Conservation (phyloP, 75 land plant species). For the Pinus taeda region DNA sequence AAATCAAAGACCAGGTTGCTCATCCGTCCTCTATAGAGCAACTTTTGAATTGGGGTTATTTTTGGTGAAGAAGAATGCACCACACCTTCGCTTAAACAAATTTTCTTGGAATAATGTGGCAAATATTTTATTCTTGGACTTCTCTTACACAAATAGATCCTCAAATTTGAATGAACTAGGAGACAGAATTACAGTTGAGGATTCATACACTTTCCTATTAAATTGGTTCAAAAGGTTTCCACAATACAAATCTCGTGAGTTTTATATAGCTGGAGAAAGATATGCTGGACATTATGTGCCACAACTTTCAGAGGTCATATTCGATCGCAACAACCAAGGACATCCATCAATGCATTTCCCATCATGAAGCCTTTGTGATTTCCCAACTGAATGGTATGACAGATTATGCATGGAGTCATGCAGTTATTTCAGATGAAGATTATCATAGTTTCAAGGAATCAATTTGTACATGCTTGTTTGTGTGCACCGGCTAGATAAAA, state of each 20-base stretch:
- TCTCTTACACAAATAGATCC: constrained; percentile 26
- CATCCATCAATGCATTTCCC: too few relatives aligned
- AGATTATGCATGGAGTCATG: constrained; percentile 71
- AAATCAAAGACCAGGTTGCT: constrained; percentile 94
- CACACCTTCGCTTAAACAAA: constrained; percentile 44
- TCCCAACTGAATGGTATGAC: constrained; percentile 31
- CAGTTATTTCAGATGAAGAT: constrained; percentile 70
- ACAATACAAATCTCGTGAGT: constrained; percentile 70
- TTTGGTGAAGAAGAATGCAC: constrained; percentile 32
- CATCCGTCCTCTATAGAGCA: constrained; percentile 76
- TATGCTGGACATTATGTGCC: constrained; percentile 93
- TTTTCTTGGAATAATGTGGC: constrained; percentile 76
- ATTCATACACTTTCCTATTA: constrained; percentile 51
- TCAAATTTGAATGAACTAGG: constrained; percentile 11
- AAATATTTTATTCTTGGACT: constrained; percentile 40
- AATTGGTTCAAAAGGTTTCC: constrained; percentile 86
- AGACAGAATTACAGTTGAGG: constrained; percentile 52
- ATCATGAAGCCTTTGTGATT: constrained; percentile 24
- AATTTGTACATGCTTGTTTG: constrained; percentile 66
- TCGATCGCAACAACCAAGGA: constrained; percentile 41
- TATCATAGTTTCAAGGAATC: constrained; percentile 32
- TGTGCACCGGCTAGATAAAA: not conserved
- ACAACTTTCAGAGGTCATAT: constrained; percentile 60
- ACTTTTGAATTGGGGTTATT: constrained; percentile 85
- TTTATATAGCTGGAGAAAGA: constrained; percentile 92